Conservation (phyloP, 768 basidiomycete genomes). For the Kwoniella dejecticola region DNA sequence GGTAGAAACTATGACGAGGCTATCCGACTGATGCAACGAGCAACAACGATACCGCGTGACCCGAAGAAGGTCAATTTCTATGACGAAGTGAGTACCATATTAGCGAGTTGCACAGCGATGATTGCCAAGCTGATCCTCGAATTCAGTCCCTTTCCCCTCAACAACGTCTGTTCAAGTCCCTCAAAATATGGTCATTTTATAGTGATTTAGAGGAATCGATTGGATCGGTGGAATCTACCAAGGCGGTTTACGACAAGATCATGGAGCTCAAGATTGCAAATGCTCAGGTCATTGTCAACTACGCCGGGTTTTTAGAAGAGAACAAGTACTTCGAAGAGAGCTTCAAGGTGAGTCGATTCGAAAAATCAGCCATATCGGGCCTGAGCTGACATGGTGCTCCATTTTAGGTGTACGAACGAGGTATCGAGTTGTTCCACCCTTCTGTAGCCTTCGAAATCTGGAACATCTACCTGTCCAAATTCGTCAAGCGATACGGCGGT, state of each 20-base stretch:
- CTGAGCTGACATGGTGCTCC: constrained; percentile 55
- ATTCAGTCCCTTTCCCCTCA: constrained; percentile 77
- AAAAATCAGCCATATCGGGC: neutral
- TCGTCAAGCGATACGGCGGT: constrained; percentile 93
- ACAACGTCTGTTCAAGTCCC: constrained; percentile 88
- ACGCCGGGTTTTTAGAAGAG: constrained; percentile 93
- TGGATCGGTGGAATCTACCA: constrained; percentile 86
- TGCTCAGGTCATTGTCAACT: constrained; percentile 96
- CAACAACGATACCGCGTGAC: constrained; percentile 84
- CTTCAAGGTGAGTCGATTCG: constrained; percentile 70
- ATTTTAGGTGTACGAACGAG: constrained; percentile 78
- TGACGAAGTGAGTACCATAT: constrained; percentile 72
- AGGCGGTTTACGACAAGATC: constrained; percentile 93
- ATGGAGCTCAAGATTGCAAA: constrained; percentile 95
- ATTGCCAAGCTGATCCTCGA: constrained; percentile 15
- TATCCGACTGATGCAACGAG: constrained; percentile 94
- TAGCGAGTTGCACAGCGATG: constrained; percentile 13
- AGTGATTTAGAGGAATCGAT: constrained; percentile 97
- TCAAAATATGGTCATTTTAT: constrained; percentile 99
- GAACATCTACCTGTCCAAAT: constrained; percentile 98
- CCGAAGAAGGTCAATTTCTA: constrained; percentile 81
- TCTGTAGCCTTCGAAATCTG: constrained; percentile 98
- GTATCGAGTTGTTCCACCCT: constrained; percentile 95
- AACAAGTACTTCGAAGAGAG: constrained; percentile 98
- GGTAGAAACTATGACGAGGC: constrained; percentile 95